Evolutionary conservation across 192 early-diverging fungal genomes (phyloP).

Genomic region (Podila minutissima): DNA sequence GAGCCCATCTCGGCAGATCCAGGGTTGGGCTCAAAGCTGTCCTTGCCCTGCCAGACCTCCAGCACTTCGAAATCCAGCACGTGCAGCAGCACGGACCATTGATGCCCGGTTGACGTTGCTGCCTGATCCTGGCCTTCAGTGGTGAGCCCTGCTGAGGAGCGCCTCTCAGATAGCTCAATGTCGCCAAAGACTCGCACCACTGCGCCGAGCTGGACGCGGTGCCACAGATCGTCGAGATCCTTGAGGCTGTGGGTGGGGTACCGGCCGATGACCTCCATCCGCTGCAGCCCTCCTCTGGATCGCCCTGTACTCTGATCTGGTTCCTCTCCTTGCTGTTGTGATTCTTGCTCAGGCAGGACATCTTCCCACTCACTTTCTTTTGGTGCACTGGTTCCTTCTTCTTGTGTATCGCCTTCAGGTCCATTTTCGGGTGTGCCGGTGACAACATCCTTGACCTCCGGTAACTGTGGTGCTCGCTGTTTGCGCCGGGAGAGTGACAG

Average conservation of each 20-base stretch:
- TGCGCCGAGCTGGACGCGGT: constrained; percentile 29
- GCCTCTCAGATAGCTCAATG: constrained; percentile 36
- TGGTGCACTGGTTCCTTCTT: not conserved
- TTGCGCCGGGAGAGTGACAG: constrained; percentile 13
- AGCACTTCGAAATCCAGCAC: constrained; percentile 34
- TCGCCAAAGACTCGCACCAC: constrained; percentile 31
- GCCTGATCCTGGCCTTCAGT: not conserved
- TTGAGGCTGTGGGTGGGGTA: constrained; percentile 24
- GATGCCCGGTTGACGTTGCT: not conserved
- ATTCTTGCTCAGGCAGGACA: not conserved
- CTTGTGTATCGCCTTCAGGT: not conserved
- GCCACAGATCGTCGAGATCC: constrained; percentile 41
- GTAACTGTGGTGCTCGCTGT: not conserved
- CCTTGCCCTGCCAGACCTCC: constrained; percentile 33
- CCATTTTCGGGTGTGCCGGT: not conserved
- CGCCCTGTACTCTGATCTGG: not conserved
- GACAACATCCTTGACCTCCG: not conserved
- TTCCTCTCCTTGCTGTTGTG: not conserved
- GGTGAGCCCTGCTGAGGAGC: not conserved
- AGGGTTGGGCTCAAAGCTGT: constrained; percentile 34
- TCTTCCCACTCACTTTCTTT: constrained; percentile 24
- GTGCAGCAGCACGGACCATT: constrained; percentile 34
- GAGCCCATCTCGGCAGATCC: constrained; percentile 5
- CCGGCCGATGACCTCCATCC: constrained; percentile 37
- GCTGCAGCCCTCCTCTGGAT: not conserved